Evolutionary conservation across 345 rosid species (phyloP).

Genomic region (Raphanus raphanistrum): DNA sequence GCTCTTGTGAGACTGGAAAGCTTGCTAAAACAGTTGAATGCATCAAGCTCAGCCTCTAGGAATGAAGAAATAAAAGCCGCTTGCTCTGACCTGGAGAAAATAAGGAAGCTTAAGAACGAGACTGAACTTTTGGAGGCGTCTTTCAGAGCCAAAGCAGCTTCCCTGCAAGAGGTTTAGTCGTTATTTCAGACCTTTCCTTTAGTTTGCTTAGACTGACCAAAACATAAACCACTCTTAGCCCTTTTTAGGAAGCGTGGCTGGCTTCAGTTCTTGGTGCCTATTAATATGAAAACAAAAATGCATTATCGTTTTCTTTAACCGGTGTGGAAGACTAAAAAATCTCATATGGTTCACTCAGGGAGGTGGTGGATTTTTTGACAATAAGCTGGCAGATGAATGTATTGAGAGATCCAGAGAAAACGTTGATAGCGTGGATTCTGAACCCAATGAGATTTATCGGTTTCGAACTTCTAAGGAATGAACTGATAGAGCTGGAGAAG

Average conservation of each 20-base stretch:
- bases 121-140: constrained; percentile 98
- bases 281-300: constrained; percentile 5
- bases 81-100: constrained; percentile 92
- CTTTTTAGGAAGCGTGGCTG: background rate
- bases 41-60: constrained; percentile 74
- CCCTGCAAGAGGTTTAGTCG: constrained; percentile 61
- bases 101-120: constrained; percentile 96
- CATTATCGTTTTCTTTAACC: constrained; percentile 10
- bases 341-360: constrained; percentile 13
- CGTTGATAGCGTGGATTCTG: constrained; percentile 43
- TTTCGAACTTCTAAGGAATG: constrained; percentile 81
- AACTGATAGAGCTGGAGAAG: constrained; percentile 89
- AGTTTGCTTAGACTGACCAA: background rate
- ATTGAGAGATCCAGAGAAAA: constrained; percentile 39
- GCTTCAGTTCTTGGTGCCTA: constrained; percentile 12
- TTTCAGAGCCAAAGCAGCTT: constrained; percentile 92
- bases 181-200: background rate
- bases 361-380: too few species aligned
- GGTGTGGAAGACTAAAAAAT: constrained; percentile 26
- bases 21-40: constrained; percentile 72
- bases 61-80: constrained; percentile 91
- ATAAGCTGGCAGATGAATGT: constrained; percentile 58
- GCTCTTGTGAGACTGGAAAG: constrained; percentile 81
- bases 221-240: background rate
- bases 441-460: constrained; percentile 67